phyloP scores from a whole-genome alignment of 306 rosid species.

The Cucurbita argyrosperma region DNA sequence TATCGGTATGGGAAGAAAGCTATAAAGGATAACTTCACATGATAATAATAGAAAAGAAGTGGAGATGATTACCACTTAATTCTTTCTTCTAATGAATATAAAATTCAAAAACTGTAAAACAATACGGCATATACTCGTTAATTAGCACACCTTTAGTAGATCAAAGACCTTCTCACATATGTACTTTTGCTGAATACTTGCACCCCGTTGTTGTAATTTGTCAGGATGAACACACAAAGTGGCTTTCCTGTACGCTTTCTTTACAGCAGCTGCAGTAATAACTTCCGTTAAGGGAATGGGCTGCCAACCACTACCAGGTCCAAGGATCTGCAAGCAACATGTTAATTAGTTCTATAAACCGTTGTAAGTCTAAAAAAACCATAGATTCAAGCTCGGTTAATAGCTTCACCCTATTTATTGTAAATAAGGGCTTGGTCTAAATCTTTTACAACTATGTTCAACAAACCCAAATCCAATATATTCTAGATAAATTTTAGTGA shows the following conservation, averaged over 20 bases:
- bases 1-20: background rate
- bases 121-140: background rate
- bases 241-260: conserved; percentile 93
- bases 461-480: background rate
- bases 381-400: background rate
- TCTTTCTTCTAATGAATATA: background rate
- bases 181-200: conserved; percentile 79
- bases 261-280: conserved; percentile 82
- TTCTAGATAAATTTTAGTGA: background rate
- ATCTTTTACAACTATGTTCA: background rate
- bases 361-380: background rate
- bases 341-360: background rate
- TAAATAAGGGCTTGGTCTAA: background rate
- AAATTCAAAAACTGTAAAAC: background rate
- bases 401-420: background rate
- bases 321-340: conserved; percentile 56
- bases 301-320: conserved; percentile 85
- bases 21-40: background rate
- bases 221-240: conserved; percentile 95
- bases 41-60: background rate
- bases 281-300: conserved; percentile 82
- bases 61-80: background rate
- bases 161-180: conserved; percentile 88
- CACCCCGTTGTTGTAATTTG: conserved; percentile 87
- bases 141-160: conserved; percentile 65